Base-by-base conservation (phyloP, 331 rosid species). In the Malus hybrid region DNA sequence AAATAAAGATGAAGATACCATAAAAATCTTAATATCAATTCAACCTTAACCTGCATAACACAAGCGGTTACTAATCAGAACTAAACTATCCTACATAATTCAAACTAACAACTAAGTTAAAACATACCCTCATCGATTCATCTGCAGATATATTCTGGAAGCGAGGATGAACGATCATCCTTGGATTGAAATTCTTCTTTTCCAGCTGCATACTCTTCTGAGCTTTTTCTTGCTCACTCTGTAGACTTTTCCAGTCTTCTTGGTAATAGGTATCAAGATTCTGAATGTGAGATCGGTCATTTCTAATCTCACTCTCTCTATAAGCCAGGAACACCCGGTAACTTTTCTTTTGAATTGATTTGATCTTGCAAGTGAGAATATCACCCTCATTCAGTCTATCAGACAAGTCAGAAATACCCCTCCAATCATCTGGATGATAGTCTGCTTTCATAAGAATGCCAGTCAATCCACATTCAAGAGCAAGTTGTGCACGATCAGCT, bases 101-200 rank as follows among this genome's bases (percentile, higher is more conserved):
- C 16, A 26, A 26, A 63, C 14, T 22, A 20, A 5, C 33, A 60
- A 15, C 65, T 7, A 7, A 57, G 24, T 14, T 48, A 78, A 42
- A 81, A 67, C 93, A 79, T 70, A 94, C 99, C 97, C 90, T 86
- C 88, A 86, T 86, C 53, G 96, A 96, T 86, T 90, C 93, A 66
- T 94, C 97, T 24, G 97, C 95, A 18, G 97, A 86, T 44, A 92
- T 86, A 83, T 94, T 94, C 82, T 94, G 97, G 82, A 94, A 94
- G 30, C 93, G 96, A 22, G 99, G 99, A 77, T 94, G 99, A 84
- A 92, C 93, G 68, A 94, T 94, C 97, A 92, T 92, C 84, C 99
- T 92, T 32, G 96, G 93, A 84, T 92, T 94, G 84, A 94, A 94
- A 81, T 86, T 96, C 81, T 88, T 94, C 84, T 90, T 94, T 2